Base-by-base conservation (phyloP, 1,139 yeast species). In the Magnusiomyces fungicola region DNA sequence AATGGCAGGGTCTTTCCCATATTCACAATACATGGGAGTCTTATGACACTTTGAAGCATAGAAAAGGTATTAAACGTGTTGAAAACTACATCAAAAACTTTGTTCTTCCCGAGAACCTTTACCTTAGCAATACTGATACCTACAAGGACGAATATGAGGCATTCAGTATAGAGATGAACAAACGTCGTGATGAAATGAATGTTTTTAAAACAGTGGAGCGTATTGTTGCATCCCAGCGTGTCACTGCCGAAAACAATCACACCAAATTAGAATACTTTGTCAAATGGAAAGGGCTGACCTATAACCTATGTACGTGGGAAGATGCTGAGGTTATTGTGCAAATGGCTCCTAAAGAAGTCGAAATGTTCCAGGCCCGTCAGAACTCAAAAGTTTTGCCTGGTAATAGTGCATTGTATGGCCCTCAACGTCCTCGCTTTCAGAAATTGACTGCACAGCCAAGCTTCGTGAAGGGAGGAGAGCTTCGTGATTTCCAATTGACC, bases 301-400 rank as follows among this genome's bases (percentile, higher is more conserved):
- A 94, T 62, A 97, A 94, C 66, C 95, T 87, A 58, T 88, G 96
- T 55, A 88, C 97, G 3, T 94, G 98, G 98, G 99, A 94, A 69
- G 80, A 82, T 58, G 97, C 96, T 1, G 83, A 83, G 50, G 83
- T 79, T 56, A 88, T 94, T 57, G 97, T 94, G 1, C 76, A 78
- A 52, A 69, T 84, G 50, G 89, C 96, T 2, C 97, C 97, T 0
- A 78, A 76, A 10, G 89, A 84, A 63, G 97, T 92, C 3, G 78
- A 83, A 48, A 81, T 81, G 56, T 94, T 81, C 65, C 96, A 92
- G 67, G 81, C 76, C 56, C 75, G 98, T 56, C 75, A 80, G 44
- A 83, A 83, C 56, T 85, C 95, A 19, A 89, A 88, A 65, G 88
- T 90, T 44, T 71, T 88, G 47, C 98, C 99, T 1, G 77, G 80